Evolutionary conservation across 805 yeast species (phyloP), one percentile per base, ranked within the genome.

Genomic region (Torulaspora gathmanii): DNA sequence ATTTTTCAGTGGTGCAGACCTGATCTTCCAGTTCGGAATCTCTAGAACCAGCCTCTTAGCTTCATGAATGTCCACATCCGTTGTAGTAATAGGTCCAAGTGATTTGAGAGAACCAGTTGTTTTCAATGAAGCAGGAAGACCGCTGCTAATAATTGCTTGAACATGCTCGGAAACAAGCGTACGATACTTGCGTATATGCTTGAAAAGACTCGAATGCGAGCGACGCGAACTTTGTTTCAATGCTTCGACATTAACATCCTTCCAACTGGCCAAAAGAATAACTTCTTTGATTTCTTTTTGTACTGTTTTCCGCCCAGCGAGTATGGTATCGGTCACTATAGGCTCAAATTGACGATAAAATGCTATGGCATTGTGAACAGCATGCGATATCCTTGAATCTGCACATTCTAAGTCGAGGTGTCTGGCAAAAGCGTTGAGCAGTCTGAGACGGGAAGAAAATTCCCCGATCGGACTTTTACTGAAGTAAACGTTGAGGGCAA

Each of bases 211-310:
- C 52, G 80, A 79, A 60, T 95, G 99, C 0, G 97, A 89, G 38
- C 84, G 78, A 52, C 88, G 80, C 5, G 99, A 93, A 65, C 96
- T 87, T 65, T 90, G 97, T 55, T 87, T 89, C 57, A 93, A 73
- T 0, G 99, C 96, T 59, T 86, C 95, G 35, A 89, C 79, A 58
- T 93, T 95, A 10, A 89, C 90, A 68, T 93, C 99, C 55, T 90
- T 89, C 98, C 98, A 95, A 57, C 96, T 86, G 1, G 99, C 97
- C 12, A 93, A 71, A 36, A 87, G 68, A 34, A 93, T 88, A 3
- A 89, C 82, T 46, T 93, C 99, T 28, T 80, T 74, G 9, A 93
- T 77, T 40, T 88, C 88, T 59, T 90, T 91, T 47, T 82, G 87
- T 28, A 91, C 68, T 2, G 67, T 63, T 55, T 75, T 78, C 61